phyloP scores from a whole-genome alignment of 2,329 filamentous ascomycete genomes.

The Penicillium paneum region DNA sequence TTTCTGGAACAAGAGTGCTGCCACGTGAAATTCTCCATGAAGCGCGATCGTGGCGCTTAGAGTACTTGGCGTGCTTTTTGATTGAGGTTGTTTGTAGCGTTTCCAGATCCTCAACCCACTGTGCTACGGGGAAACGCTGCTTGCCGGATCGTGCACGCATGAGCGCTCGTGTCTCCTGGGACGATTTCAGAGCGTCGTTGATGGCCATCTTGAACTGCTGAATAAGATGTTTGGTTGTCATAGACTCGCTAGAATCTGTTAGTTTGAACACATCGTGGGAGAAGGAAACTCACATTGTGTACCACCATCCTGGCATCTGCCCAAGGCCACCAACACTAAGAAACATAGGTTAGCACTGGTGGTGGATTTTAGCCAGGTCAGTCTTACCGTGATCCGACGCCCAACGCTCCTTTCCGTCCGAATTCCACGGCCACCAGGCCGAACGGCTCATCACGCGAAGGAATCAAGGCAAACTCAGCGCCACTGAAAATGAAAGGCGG shows the following conservation, averaged over 20 bases:
- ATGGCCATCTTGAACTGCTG: conserved; percentile 65
- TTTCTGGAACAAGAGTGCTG: conserved; percentile 20
- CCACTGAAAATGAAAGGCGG: conserved; percentile 66
- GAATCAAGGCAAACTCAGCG: conserved; percentile 67
- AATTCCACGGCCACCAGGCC: conserved; percentile 67
- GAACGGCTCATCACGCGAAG: conserved; percentile 68
- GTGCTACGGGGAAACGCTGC: conserved; percentile 64
- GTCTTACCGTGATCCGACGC: conserved; percentile 54
- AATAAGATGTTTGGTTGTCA: conserved; percentile 60
- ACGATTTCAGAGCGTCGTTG: conserved; percentile 52
- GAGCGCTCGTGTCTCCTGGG: conserved; percentile 55
- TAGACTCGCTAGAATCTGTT: conserved; percentile 48
- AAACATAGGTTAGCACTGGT: neutral
- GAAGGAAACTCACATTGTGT: conserved; percentile 48
- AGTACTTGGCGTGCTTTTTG: conserved; percentile 43
- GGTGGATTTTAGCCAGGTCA: neutral
- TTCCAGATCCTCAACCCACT: conserved; percentile 65
- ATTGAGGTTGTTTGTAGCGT: conserved; percentile 60
- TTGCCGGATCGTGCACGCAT: conserved; percentile 65
- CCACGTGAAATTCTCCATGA: conserved; percentile 19
- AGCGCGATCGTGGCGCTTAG: conserved; percentile 31
- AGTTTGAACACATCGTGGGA: neutral
- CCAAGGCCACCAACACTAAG: conserved; percentile 60
- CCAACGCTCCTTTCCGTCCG: conserved; percentile 64
- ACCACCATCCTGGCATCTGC: conserved; percentile 70